These are phyloP conservation scores for Jatropha multifida DNA, from an alignment of 441 rosid genomes.

Conservation along the genomic window DNA sequence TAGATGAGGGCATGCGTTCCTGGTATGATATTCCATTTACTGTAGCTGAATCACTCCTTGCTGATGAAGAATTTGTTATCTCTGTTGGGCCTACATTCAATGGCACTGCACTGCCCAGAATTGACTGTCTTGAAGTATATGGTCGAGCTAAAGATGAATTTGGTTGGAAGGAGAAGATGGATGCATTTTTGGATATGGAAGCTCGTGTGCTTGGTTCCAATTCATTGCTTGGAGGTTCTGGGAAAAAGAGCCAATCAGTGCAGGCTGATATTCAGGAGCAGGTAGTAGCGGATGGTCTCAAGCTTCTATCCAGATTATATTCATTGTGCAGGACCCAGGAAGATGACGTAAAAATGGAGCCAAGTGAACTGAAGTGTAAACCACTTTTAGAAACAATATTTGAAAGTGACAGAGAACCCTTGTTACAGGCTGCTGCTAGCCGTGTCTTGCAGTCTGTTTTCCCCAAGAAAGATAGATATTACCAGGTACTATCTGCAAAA, in stretches of 20 bases:
- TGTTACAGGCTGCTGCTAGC: slow-evolving; percentile 94
- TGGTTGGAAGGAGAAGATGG: slow-evolving; percentile 99
- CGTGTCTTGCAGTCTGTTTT: slow-evolving; percentile 87
- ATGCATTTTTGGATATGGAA: slow-evolving; percentile 93
- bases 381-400: slow-evolving; percentile 77
- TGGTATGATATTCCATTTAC: slow-evolving; percentile 99
- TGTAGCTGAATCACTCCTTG: slow-evolving; percentile 97
- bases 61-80: slow-evolving; percentile 95
- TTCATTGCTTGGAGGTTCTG: slow-evolving; percentile 65
- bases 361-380: slow-evolving; percentile 78
- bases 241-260: slow-evolving; percentile 63
- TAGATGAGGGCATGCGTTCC: slow-evolving; percentile 97
- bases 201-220: slow-evolving; percentile 92
- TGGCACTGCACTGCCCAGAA: slow-evolving; percentile 87
- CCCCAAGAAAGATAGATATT: slow-evolving; percentile 81
- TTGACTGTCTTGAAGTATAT: slow-evolving; percentile 96
- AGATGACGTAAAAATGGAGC: slow-evolving; percentile 58
- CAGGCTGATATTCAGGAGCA: slow-evolving; percentile 92
- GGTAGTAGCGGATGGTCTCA: slow-evolving; percentile 94
- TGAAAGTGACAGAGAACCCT: slow-evolving; percentile 92
- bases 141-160: slow-evolving; percentile 99
- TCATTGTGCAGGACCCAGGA: slow-evolving; percentile 56
- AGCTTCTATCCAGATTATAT: slow-evolving; percentile 80
- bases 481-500: slow-evolving; percentile 54
- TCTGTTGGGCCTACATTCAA: slow-evolving; percentile 88